These are phyloP conservation scores for Macrolepiota fuliginosa DNA, from an alignment of 768 basidiomycete genomes.

Conservation along the genomic window DNA sequence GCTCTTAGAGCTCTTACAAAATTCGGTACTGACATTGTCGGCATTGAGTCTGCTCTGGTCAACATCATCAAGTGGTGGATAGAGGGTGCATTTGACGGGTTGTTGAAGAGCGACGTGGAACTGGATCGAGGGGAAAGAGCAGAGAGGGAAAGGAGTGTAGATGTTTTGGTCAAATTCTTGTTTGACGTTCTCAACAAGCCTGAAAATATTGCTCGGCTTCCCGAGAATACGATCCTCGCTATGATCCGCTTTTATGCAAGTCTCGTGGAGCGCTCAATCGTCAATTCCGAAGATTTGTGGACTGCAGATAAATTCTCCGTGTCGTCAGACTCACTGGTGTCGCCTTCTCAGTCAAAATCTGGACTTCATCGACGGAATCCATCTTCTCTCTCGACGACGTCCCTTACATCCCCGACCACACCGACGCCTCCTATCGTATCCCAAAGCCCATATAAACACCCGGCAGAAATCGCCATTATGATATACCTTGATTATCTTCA, in stretches of 20 bases:
- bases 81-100: conserved; percentile 57
- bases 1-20: conserved; percentile 65
- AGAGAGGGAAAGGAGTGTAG: conserved; percentile 66
- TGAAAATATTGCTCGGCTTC: conserved; percentile 57
- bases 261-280: conserved; percentile 54
- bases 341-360: conserved; percentile 9
- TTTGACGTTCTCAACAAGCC: conserved; percentile 44
- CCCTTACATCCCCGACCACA: conserved; percentile 24
- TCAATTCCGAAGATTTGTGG: conserved; percentile 22
- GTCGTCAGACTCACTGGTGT: conserved; percentile 20
- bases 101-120: conserved; percentile 30
- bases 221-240: conserved; percentile 54
- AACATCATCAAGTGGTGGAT: conserved; percentile 65
- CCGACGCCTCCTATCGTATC: conserved; percentile 18
- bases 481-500: conserved; percentile 64
- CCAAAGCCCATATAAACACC: conserved; percentile 34
- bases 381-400: conserved; percentile 9
- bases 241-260: conserved; percentile 59
- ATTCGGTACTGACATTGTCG: conserved; percentile 57
- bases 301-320: conserved; percentile 30
- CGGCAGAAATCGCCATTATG: conserved; percentile 60
- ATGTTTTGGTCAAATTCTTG: conserved; percentile 58
- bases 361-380: conserved; percentile 11
- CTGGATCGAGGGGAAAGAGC: conserved; percentile 39
- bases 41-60: conserved; percentile 60